These are phyloP conservation scores for Neophaeococcomyces mojaviensis DNA, from an alignment of 2,329 filamentous ascomycete genomes.

Conservation along the genomic window DNA sequence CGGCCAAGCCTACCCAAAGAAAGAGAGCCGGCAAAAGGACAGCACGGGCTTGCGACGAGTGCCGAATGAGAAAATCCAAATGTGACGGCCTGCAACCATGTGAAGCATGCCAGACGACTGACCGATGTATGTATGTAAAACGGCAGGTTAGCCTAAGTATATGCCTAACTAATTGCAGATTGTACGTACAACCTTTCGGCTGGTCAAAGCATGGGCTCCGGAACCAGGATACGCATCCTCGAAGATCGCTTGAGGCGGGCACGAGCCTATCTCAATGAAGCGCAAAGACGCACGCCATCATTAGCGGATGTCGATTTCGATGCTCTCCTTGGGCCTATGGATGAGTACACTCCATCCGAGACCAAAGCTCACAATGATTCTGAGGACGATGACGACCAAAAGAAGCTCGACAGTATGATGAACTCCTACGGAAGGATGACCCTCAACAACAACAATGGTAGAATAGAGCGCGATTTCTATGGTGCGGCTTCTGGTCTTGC, in stretches of 20 bases:
- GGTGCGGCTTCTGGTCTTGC: slow-evolving; percentile 15
- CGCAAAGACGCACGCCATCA: slow-evolving; percentile 9
- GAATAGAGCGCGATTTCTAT: slow-evolving; percentile 11
- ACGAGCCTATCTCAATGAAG: slow-evolving; percentile 10
- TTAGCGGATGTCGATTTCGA: slow-evolving; percentile 14
- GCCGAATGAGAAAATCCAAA: slow-evolving; percentile 35
- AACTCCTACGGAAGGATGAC: slow-evolving; percentile 13
- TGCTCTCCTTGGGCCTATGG: slow-evolving; percentile 8
- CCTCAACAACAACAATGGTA: slow-evolving; percentile 9
- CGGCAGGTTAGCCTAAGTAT: too few relatives aligned
- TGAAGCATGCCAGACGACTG: slow-evolving; percentile 28
- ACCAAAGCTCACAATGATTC: not conserved
- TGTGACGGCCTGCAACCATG: slow-evolving; percentile 35
- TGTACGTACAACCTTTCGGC: slow-evolving; percentile 15
- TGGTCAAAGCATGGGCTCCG: slow-evolving; percentile 10
- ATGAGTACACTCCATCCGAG: slow-evolving; percentile 2
- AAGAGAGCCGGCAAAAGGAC: slow-evolving; percentile 1
- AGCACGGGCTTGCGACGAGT: slow-evolving; percentile 32
- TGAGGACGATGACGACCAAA: slow-evolving; percentile 5
- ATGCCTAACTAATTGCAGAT: slow-evolving; percentile 5
- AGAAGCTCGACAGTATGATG: slow-evolving; percentile 18
- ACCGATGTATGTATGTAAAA: slow-evolving; percentile 5
- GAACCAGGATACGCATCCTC: slow-evolving; percentile 14
- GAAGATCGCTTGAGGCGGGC: slow-evolving; percentile 18
- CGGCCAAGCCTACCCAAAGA: not conserved